These are phyloP conservation scores for Saturnispora diversa DNA, from an alignment of 805 yeast species.

Conservation along the genomic window DNA sequence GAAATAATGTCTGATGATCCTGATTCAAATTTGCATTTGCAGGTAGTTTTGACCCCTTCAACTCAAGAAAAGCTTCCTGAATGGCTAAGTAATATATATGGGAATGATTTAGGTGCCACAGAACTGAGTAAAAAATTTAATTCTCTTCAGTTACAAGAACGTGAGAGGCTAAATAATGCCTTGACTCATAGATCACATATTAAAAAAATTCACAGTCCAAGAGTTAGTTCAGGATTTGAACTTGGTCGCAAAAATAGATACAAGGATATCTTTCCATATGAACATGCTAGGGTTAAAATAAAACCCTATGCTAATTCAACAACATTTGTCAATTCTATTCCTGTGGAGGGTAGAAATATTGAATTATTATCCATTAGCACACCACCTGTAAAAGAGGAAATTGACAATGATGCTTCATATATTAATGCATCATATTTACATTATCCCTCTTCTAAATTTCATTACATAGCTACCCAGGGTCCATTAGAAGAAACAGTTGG, in stretches of 20 bases:
- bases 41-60: slow-evolving; percentile 18
- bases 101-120: slow-evolving; percentile 32
- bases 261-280: slow-evolving; percentile 82
- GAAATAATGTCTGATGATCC: slow-evolving; percentile 31
- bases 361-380: neutral
- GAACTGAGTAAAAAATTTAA: slow-evolving; percentile 48
- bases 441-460: slow-evolving; percentile 31
- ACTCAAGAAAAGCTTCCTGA: slow-evolving; percentile 34
- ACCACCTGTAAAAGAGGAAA: slow-evolving; percentile 12
- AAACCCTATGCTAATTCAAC: slow-evolving; percentile 17
- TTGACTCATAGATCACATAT: slow-evolving; percentile 17
- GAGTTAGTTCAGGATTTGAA: slow-evolving; percentile 69
- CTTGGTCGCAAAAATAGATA: slow-evolving; percentile 76
- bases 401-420: slow-evolving; percentile 42
- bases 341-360: neutral
- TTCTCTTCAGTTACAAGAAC: slow-evolving; percentile 61
- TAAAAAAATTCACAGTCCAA: slow-evolving; percentile 31
- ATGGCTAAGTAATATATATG: slow-evolving; percentile 42
- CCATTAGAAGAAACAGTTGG: slow-evolving; percentile 66
- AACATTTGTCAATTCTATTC: neutral
- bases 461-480: slow-evolving; percentile 85
- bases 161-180: slow-evolving; percentile 49
- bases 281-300: slow-evolving; percentile 71
- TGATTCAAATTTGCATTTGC: slow-evolving; percentile 24
- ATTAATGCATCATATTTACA: slow-evolving; percentile 79